These are phyloP conservation scores for Diaporthe sp. DNA, from an alignment of 2,329 filamentous ascomycete species.

Conservation along the genomic window DNA sequence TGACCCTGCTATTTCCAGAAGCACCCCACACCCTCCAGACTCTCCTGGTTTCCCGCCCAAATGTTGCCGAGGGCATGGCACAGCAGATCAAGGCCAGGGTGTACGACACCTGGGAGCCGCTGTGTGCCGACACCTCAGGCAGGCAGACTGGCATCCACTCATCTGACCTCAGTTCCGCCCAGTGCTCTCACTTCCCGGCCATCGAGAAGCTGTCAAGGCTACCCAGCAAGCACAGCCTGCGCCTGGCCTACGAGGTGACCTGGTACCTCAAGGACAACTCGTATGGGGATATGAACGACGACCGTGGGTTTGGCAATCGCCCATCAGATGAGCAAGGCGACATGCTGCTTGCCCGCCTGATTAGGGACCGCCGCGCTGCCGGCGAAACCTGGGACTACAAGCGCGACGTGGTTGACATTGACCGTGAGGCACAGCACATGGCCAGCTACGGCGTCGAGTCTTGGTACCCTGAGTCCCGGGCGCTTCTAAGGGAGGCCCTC, in stretches of 20 bases:
- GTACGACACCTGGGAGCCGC: conserved; percentile 18
- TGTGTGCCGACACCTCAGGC: not conserved
- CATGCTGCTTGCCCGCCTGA: conserved; percentile 11
- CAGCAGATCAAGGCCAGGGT: conserved; percentile 23
- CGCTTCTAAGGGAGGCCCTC: conserved; percentile 15
- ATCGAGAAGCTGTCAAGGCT: conserved; percentile 15
- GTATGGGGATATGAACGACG: conserved; percentile 6
- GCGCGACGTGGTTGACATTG: not conserved
- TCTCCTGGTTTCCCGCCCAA: conserved; percentile 11
- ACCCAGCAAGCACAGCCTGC: conserved; percentile 4
- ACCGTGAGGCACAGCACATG: conserved; percentile 9
- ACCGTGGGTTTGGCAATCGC: conserved; percentile 13
- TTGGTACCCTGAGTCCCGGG: conserved; percentile 9
- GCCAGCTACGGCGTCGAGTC: not conserved
- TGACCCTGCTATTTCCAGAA: conserved; percentile 20
- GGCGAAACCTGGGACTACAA: conserved; percentile 13
- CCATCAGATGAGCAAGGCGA: conserved; percentile 25
- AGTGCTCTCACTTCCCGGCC: conserved; percentile 9
- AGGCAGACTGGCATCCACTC: conserved; percentile 17
- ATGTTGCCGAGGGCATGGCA: conserved; percentile 8
- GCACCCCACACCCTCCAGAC: conserved; percentile 2
- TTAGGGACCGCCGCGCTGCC: conserved; percentile 9
- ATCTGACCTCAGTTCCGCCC: conserved; percentile 6
- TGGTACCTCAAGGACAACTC: conserved; percentile 24
- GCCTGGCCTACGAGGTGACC: conserved; percentile 3